These are phyloP conservation scores for Bothriochloa decipiens DNA, from an alignment of 176 grass and related monocot genomes.

Conservation along the genomic window DNA sequence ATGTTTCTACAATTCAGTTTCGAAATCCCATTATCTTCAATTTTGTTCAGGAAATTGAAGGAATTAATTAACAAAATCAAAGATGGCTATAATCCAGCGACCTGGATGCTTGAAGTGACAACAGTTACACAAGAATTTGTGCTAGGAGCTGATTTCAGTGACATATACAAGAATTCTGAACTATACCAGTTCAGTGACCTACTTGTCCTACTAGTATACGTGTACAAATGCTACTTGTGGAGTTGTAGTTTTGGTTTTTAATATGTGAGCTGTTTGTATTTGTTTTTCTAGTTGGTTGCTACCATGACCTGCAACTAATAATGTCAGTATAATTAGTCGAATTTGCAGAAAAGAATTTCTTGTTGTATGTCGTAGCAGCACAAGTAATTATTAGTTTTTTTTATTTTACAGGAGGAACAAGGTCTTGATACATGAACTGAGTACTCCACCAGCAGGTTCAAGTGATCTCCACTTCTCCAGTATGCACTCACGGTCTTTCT, in stretches of 20 bases:
- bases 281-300: neutral
- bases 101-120: constrained; percentile 15
- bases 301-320: neutral
- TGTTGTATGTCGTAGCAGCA: neutral
- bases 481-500: neutral
- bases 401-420: constrained; percentile 17
- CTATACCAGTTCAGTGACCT: constrained; percentile 20
- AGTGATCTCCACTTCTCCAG: neutral
- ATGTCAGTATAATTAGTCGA: too few species aligned
- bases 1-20: neutral
- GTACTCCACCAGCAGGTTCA: neutral
- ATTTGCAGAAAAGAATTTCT: neutral
- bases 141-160: constrained; percentile 34
- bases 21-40: neutral
- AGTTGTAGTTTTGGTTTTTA: neutral
- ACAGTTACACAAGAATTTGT: constrained; percentile 5
- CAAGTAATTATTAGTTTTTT: neutral
- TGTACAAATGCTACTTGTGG: neutral
- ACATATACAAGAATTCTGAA: constrained; percentile 30
- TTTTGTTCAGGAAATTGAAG: constrained; percentile 22
- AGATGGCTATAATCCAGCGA: constrained; percentile 2
- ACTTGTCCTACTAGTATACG: neutral
- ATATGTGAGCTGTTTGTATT: neutral
- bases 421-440: constrained; percentile 9
- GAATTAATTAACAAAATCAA: neutral